These are phyloP conservation scores for Solioccasus polychromus DNA, from an alignment of 768 basidiomycete genomes.

Conservation along the genomic window DNA sequence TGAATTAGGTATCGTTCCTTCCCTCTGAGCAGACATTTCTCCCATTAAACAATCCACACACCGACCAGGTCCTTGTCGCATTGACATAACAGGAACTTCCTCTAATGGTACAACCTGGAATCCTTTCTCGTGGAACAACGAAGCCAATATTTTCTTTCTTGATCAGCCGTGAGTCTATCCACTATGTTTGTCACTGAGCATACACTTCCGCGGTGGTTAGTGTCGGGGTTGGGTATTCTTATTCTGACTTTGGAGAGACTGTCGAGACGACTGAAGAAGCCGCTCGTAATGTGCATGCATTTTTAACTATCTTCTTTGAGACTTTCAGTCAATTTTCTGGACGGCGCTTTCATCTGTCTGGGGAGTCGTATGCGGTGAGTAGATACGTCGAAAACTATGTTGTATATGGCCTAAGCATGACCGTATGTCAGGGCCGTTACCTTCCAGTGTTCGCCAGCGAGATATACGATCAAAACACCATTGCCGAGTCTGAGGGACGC, in stretches of 20 bases:
- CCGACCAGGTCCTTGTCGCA: conserved; percentile 59
- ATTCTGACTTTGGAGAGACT: conserved; percentile 65
- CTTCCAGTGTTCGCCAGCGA: conserved; percentile 74
- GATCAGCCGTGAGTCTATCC: conserved; percentile 51
- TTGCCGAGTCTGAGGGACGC: conserved; percentile 47
- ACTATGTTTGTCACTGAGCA: too few relatives aligned
- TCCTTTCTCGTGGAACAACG: conserved; percentile 62
- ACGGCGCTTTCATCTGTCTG: conserved; percentile 66
- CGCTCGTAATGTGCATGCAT: conserved; percentile 70
- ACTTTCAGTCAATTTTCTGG: conserved; percentile 72
- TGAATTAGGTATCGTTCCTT: conserved; percentile 43
- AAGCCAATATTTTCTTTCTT: conserved; percentile 68
- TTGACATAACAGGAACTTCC: conserved; percentile 55
- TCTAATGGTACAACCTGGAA: conserved; percentile 62
- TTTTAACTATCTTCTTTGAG: conserved; percentile 77
- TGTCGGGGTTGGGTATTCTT: conserved; percentile 71
- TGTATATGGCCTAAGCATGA: neutral
- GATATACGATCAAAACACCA: conserved; percentile 68
- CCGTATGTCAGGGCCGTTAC: conserved; percentile 58
- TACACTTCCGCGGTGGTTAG: too few relatives aligned
- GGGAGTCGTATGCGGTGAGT: conserved; percentile 70
- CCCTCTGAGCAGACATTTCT: conserved; percentile 3
- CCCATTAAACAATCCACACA: conserved; percentile 28
- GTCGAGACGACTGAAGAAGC: conserved; percentile 80
- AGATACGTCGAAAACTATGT: neutral